Conservation (phyloP, 73 alveolate species). For the Paramecium bursaria region DNA sequence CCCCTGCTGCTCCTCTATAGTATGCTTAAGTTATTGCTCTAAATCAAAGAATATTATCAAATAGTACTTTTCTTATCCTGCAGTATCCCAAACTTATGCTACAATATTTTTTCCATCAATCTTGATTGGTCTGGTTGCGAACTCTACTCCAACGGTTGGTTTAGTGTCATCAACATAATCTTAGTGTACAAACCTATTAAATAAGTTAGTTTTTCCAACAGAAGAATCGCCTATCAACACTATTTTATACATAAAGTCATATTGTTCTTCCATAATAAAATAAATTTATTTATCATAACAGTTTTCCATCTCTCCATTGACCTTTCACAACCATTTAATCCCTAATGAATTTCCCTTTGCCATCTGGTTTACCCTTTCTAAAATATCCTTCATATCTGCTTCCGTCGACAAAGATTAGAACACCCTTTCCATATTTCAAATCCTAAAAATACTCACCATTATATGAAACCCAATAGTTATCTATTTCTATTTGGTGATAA, state of each 20-base stretch:
- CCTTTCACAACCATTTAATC: too few relatives aligned
- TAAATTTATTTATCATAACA: too few relatives aligned
- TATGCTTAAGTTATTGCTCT: constrained; percentile 72
- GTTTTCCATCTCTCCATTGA: too few relatives aligned
- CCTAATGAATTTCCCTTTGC: too few relatives aligned
- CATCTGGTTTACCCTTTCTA: constrained; percentile 28
- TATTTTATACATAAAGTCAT: constrained; percentile 71
- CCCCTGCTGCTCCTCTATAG: constrained; percentile 74
- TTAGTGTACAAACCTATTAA: constrained; percentile 17
- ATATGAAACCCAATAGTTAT: constrained; percentile 72
- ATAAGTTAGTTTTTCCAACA: constrained; percentile 59
- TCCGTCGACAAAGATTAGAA: constrained; percentile 77
- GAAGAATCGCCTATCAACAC: constrained; percentile 74
- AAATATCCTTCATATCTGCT: constrained; percentile 67
- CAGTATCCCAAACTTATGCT: constrained; percentile 95
- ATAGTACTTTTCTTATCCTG: constrained; percentile 86
- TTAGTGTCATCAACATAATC: constrained; percentile 15
- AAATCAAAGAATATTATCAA: constrained; percentile 40
- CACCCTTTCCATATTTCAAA: constrained; percentile 77
- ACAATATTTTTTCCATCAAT: constrained; percentile 64
- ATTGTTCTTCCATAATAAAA: constrained; percentile 69
- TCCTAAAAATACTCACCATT: constrained; percentile 80
- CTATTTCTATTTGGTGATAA: too few relatives aligned
- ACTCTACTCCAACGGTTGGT: constrained; percentile 68
- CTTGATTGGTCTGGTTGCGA: neutral